Evolutionary conservation across 2,329 filamentous ascomycete genomes (phyloP), one percentile per base, ranked within the genome.

Genomic region (Calonectria pseudoturangicola): DNA sequence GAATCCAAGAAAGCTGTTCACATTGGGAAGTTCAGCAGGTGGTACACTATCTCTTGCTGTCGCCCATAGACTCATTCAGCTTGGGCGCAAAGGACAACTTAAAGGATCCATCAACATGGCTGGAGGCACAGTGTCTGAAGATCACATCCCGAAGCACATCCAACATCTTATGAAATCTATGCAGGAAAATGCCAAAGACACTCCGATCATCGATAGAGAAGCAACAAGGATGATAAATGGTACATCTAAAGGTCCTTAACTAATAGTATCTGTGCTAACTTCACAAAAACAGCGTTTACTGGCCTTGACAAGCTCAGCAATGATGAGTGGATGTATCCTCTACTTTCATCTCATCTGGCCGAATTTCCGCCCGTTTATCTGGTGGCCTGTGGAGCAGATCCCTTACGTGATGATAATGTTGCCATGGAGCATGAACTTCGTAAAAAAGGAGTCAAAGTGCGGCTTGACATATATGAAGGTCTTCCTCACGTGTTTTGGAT

Each of bases 391-490:
- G 51, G 51, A 1, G 51, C 30, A 8, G 30, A 56, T n/a, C 50
- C 50, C 25, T 56, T 56, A 30, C 51, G 51, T 3, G 30, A 56
- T 33, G 51, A 56, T 13, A 56, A 56, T 15, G 18, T 56, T 27
- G 30, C 30, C 30, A 56, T 56, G 51, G 51, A 56, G 30, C 51
- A 56, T 56, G 51, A 56, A 9, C 51, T 56, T 25, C n/a, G 51
- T 4, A 4, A 1, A 4, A 36, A 56, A 2, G 51, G 51, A 7
- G 51, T 56, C 4, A 25, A 21, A 7, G 51, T 56, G 18, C 33
- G 30, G 10, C n/a, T 56, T 18, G 30, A 56, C 6, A 56, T 39
- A n/a, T 39, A 56, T 25, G 30, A 56, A 10, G 51, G 51, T 9
- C 51, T 56, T 36, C 51, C 51, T 3, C 51, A 56, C 36, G 30